These are phyloP conservation scores for Hypomyces rosellus DNA, from an alignment of 2,329 filamentous ascomycete species.

Conservation along the genomic window DNA sequence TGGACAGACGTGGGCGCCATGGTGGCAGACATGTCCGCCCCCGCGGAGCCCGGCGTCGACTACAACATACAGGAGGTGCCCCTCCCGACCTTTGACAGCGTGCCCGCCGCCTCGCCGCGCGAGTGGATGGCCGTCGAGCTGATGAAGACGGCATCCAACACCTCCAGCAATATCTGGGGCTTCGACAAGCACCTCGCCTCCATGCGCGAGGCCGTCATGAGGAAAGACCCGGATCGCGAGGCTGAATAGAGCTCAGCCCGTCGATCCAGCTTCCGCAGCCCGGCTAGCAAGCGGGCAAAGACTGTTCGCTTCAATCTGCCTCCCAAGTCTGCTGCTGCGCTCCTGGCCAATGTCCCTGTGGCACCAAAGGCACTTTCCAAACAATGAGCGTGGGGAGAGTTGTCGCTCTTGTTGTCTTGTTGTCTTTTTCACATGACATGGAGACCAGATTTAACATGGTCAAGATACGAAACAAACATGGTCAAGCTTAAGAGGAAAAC, in stretches of 20 bases:
- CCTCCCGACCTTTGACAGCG: constrained; percentile 10
- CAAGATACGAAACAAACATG: no score
- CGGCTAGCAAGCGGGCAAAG: neutral
- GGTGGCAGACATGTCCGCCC: constrained; percentile 25
- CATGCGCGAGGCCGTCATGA: constrained; percentile 18
- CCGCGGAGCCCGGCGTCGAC: constrained; percentile 14
- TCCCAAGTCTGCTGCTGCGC: neutral
- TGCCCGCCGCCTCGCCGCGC: constrained; percentile 13
- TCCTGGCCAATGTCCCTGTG: neutral
- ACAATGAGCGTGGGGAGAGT: no score
- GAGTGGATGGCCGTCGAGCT: constrained; percentile 18
- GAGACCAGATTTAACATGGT: no score
- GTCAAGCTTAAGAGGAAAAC: no score
- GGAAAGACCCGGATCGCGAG: constrained; percentile 15
- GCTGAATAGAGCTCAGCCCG: constrained; percentile 5
- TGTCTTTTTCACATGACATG: no score
- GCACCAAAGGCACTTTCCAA: neutral
- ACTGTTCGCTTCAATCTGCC: constrained; percentile 1
- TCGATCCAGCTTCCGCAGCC: constrained; percentile 3
- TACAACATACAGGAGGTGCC: constrained; percentile 14
- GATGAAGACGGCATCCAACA: constrained; percentile 16
- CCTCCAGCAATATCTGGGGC: constrained; percentile 15
- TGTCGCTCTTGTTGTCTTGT: no score
- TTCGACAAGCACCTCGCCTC: constrained; percentile 20
- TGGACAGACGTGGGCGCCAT: constrained; percentile 17